Base-by-base conservation (phyloP, 2,329 filamentous ascomycete genomes). In the Leptosphaerulina australis region DNA sequence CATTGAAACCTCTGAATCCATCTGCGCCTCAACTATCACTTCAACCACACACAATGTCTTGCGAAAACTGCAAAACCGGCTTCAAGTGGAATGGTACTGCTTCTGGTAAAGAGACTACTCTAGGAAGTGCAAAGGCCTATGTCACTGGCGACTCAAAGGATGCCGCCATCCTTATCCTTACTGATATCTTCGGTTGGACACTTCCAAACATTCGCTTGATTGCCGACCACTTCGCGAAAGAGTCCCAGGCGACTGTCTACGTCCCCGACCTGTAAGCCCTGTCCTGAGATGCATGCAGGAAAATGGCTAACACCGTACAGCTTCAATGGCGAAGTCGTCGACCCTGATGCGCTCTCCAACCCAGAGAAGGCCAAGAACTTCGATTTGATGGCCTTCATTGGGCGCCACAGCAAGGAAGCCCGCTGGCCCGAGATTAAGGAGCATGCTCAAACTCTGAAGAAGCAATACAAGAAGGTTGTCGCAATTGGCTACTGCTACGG, bases 401-500 rank as follows among this genome's bases (percentile, higher is more conserved):
- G 21, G 3, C 65, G 74, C 5, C 69, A 80, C 59, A 56, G 45
- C 37, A 74, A 74, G 10, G 68, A 70, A 0, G 56, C 63, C 3
- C 73, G 77, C 17, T 74, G 72, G 51, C 68, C 71, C 0, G 68
- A 73, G 45, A 74, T 77, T 18, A 59, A 72, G 21, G 66, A 62
- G 10, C 66, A 57, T 28, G 74, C 75, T 0, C 61, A 66, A 46
- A 63, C 64, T 0, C 59, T 78, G n/a, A 72, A 71, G 28, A 56
- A 62, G 38, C 54, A 65, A 29, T 68, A 67, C 50, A 49, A 58
- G 44, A 79, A 77, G 50, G 69, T 79, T 12, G 75, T 71, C n/a
- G 74, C 71, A 5, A 69, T 79, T 21, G 78, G 78, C 4, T 79
- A 79, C 62, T 79, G 77, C 69, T 80, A 75, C 67, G 77, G 77